A percentile compares a stretch with the other conserved stretches of the same genome.
These are phyloP conservation scores for Scheffersomyces parashehatae DNA, from an alignment of 1,139 yeast species.

Conservation along the genomic window DNA sequence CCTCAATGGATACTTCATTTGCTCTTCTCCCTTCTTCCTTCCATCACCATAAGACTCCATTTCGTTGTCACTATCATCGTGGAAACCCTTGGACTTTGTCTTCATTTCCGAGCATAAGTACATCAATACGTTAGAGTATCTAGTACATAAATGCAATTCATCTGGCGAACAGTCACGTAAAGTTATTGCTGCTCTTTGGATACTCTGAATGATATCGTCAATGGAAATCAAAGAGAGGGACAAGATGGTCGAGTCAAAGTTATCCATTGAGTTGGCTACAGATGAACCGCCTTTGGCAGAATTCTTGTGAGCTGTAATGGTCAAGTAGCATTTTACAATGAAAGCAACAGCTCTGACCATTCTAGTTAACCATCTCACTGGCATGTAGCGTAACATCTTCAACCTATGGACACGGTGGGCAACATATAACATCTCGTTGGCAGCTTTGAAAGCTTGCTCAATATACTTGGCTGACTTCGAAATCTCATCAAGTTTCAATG, in stretches of 20 bases:
- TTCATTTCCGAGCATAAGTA: conserved; percentile 78
- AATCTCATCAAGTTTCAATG: conserved; percentile 66
- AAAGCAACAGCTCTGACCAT: conserved; percentile 91
- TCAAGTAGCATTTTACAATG: conserved; percentile 78
- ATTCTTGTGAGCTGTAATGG: conserved; percentile 53
- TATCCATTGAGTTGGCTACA: conserved; percentile 26
- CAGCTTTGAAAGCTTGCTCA: conserved; percentile 80
- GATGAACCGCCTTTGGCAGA: conserved; percentile 7
- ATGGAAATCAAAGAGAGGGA: conserved; percentile 65
- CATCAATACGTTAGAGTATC: conserved; percentile 80
- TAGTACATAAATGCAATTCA: conserved; percentile 77
- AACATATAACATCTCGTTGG: conserved; percentile 73
- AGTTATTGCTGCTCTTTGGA: conserved; percentile 73
- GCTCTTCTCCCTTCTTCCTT: background rate
- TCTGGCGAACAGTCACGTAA: conserved; percentile 86
- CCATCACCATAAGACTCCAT: background rate
- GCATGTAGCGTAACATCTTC: conserved; percentile 71
- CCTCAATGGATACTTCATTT: background rate
- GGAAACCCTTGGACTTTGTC: conserved; percentile 27
- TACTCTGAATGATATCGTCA: conserved; percentile 66
- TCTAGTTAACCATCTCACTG: conserved; percentile 87
- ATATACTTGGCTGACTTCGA: conserved; percentile 76
- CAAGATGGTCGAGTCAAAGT: conserved; percentile 52
- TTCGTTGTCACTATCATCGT: conserved; percentile 13
- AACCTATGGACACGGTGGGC: conserved; percentile 71